Base-by-base conservation (phyloP, 176 grass and related monocot genomes). In the Triticum dicoccoides region DNA sequence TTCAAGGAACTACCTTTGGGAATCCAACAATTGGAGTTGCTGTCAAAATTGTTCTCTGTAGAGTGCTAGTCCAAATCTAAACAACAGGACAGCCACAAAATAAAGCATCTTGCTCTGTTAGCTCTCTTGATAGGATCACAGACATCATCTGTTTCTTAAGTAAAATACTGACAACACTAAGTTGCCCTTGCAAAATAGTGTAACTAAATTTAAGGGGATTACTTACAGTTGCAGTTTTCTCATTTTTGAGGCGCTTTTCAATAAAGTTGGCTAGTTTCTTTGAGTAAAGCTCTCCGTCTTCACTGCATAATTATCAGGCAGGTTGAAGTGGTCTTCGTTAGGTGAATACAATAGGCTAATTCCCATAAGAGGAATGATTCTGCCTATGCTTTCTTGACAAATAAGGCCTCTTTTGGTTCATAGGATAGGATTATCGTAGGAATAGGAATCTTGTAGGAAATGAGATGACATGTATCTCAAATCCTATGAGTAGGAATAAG, bases 31-130 rank as follows among this genome's bases (percentile, higher is more conserved):
- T 96, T 75, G 94, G 88, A 86, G 84, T 96, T 87, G 94, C 97
- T 69, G 94, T 96, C 76, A 96, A 80, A 91, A 98, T 91, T 84
- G 97, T 92, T 94, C 97, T 98, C 82, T 98, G 94, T 17, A 98
- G 97, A 56, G 97, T 98, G 89, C 94, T 98, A 61, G 94, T 98
- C 97, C 94, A 98, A 92, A 98, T 98, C 97, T 98, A 77, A 72
- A 86, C 32, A 64, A 84, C 54, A 77, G 18, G 15, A 86, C 13
- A 68, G 29, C 59, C 35, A 82, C 8, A 89, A 73, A 63, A 64
- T 3, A 77, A 34, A 86, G 58, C n/a, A n/a, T 65, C 51, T 41
- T 38, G 13, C 21, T 70, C 69, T 85, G 37, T 80, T 78, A 80
- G 34, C 27, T 83, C 75, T 37, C 83, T 44, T 90, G 18, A 83